Percentiles rank a stretch among this genome's conserved stretches.
Conservation (phyloP, 768 basidiomycete genomes). For the Cystobasidium ongulense region DNA sequence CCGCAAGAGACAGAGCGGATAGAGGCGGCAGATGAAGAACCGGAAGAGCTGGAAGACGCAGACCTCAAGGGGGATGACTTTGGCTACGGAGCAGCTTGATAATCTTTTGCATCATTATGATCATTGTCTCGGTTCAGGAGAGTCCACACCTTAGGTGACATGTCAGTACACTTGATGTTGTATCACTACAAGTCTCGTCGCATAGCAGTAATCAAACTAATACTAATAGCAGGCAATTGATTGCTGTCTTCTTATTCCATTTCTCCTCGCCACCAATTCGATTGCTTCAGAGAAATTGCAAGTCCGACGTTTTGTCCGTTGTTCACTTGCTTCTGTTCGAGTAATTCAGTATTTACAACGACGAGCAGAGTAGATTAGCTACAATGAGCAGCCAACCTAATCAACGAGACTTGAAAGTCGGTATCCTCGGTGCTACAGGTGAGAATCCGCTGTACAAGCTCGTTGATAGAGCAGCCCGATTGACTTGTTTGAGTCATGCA, state of each 20-base stretch:
- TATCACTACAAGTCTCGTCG: not conserved
- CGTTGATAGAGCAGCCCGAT: not conserved
- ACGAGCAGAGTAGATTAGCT: too few species aligned
- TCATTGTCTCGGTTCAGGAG: too few species aligned
- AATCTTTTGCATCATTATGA: not conserved
- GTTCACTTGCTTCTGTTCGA: not conserved
- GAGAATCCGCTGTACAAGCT: constrained; percentile 1
- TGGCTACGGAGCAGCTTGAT: not conserved
- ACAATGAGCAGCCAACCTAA: not conserved
- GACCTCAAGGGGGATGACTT: constrained; percentile 12
- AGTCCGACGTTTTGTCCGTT: not conserved
- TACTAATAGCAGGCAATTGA: not conserved
- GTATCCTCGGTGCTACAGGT: constrained; percentile 48
- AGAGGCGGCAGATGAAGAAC: constrained; percentile 9
- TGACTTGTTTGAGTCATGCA: not conserved
- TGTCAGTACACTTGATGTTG: not conserved
- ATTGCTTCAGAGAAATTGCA: not conserved
- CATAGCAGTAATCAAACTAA: not conserved
- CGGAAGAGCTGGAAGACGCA: constrained; percentile 13
- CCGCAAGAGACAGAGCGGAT: constrained; percentile 32
- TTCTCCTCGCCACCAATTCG: not conserved
- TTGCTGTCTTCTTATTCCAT: too few species aligned
- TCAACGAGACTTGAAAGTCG: constrained; percentile 47
- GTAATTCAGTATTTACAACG: not conserved
- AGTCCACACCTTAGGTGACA: too few species aligned